Base-by-base conservation (phyloP, 495 filamentous ascomycete genomes). In the Lichenothelia convexa region DNA sequence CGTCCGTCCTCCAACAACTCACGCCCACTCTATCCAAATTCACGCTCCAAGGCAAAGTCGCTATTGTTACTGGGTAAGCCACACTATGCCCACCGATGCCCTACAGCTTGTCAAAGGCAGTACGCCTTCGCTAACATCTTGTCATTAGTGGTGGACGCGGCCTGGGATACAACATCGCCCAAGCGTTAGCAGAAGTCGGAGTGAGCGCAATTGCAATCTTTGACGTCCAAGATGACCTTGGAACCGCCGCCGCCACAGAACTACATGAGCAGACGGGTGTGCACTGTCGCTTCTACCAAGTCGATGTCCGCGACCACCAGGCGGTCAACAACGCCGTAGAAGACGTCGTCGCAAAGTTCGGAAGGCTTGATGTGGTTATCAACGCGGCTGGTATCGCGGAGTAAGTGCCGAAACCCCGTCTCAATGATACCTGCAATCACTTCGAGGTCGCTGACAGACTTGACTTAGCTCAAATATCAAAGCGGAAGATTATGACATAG, bases 371-470 rank as follows among this genome's bases (percentile, higher is more conserved):
- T 38, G 75, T 86, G 17, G 60, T 84, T 12, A 67, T 91, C 58
- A 85, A 81, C 57, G 78, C 79, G 36, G 84, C 83, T 21, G 82
- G 84, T 45, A 83, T 91, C 39, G 80, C 82, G 43, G 78, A 84
- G 65, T 68, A 61, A 56, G 66, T 57, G 8, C 12, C 22, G 20
- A 15, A n/a, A n/a, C n/a, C n/a, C 4, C 30, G 21, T 36, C 11
- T 32, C 35, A 29, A 13, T 11, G 9, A 11, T 29, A 13, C 24
- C 15, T 11, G 24, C 24, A 29, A 29, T 2, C 9, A 29, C 15
- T 9, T 9, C 24, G 9, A 29, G 15, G 9, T 29, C 30, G 24
- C 6, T 3, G 23, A 51, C 61, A n/a, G n/a, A n/a, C n/a, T n/a
- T n/a, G n/a, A n/a, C n/a, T n/a, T n/a, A 70, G 70, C 59, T 78